Conservation (phyloP, 148 eudicot species). For the Silene latifolia region DNA sequence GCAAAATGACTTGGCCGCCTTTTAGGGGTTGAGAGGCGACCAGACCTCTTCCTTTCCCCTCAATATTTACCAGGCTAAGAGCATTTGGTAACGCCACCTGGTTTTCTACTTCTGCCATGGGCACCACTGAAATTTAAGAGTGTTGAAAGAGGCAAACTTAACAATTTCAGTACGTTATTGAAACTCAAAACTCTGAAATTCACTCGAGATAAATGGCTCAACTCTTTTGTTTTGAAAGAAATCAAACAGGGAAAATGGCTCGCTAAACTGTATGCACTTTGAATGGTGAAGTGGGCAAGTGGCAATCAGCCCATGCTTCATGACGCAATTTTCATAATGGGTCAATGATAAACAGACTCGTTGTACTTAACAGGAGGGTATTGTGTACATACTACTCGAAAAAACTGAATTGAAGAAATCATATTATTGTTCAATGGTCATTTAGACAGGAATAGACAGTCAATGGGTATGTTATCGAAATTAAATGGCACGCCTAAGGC, state of each 20-base stretch:
- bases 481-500: too few relatives aligned
- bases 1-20: conserved; percentile 65
- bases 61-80: conserved; percentile 42
- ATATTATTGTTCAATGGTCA: neutral
- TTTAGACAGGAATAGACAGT: neutral
- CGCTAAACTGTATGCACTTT: too few relatives aligned
- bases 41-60: conserved; percentile 72
- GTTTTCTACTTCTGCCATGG: conserved; percentile 28
- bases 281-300: too few relatives aligned
- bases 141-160: conserved; percentile 9
- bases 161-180: neutral
- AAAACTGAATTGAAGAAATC: neutral
- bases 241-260: neutral
- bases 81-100: conserved; percentile 12
- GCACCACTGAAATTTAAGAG: conserved; percentile 1
- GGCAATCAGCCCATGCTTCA: neutral
- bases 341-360: neutral
- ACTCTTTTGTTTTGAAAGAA: neutral
- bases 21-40: conserved; percentile 52
- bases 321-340: neutral
- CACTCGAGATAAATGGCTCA: neutral
- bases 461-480: neutral
- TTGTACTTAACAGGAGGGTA: neutral
- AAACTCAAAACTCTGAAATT: neutral
- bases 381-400: neutral